phyloP scores from a whole-genome alignment of 768 basidiomycete genomes.

The Myochromella boudieri region DNA sequence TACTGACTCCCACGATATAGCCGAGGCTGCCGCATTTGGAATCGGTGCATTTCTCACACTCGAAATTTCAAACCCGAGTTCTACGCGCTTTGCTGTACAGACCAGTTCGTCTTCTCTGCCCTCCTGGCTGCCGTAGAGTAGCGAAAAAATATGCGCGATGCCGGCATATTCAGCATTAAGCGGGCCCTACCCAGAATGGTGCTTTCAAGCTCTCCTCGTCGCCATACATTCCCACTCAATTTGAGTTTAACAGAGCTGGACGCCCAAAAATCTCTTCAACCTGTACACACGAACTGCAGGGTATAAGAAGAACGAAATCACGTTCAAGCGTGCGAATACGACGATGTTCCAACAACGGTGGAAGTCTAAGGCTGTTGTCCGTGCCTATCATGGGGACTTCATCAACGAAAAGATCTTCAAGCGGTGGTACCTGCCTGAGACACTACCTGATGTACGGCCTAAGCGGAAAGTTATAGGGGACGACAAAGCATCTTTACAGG shows the following conservation, averaged over 20 bases:
- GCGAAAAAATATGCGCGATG: constrained; percentile 34
- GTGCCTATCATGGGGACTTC: constrained; percentile 95
- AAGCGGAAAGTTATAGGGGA: constrained; percentile 44
- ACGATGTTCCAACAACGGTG: constrained; percentile 92
- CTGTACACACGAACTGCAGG: constrained; percentile 74
- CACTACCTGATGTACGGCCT: constrained; percentile 83
- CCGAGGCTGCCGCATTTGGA: too few relatives aligned
- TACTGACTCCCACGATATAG: neutral
- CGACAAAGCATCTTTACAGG: constrained; percentile 47
- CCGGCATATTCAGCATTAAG: constrained; percentile 33
- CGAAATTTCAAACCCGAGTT: constrained; percentile 8
- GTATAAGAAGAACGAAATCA: constrained; percentile 44
- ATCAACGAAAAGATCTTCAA: constrained; percentile 94
- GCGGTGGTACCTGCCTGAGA: constrained; percentile 88
- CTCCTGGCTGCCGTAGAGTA: neutral
- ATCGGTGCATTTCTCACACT: neutral
- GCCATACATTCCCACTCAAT: neutral
- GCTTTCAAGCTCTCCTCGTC: constrained; percentile 18
- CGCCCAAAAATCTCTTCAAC: constrained; percentile 85
- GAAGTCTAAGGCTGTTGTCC: constrained; percentile 80
- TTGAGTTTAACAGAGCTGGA: constrained; percentile 75
- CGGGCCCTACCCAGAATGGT: constrained; percentile 84
- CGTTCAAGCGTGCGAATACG: constrained; percentile 54
- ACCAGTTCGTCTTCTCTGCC: neutral
- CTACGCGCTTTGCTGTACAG: too few relatives aligned